These are phyloP conservation scores for Tephrocybe sp. DNA, from an alignment of 768 basidiomycete genomes.

Conservation along the genomic window DNA sequence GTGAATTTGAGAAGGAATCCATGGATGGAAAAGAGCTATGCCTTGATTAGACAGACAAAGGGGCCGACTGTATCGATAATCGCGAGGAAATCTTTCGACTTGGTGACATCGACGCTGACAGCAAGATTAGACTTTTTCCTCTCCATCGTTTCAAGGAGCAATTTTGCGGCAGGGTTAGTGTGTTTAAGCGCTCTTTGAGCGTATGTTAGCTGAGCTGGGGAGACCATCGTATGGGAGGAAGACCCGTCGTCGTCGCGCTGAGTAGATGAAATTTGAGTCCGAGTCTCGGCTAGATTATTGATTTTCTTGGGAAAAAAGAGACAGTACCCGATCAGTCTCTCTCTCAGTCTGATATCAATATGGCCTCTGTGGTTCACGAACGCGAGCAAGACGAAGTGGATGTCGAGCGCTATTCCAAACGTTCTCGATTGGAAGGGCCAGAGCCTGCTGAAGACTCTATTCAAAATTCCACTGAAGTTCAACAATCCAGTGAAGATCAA, in stretches of 20 bases:
- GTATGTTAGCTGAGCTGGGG: constrained; percentile 51
- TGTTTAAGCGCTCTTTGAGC: constrained; percentile 55
- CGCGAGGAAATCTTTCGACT: constrained; percentile 69
- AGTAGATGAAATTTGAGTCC: constrained; percentile 18
- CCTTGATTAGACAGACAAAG: constrained; percentile 93
- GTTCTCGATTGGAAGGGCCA: constrained; percentile 34
- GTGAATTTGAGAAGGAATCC: constrained; percentile 19
- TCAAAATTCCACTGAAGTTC: neutral
- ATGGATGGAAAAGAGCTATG: constrained; percentile 27
- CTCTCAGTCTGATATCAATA: constrained; percentile 13
- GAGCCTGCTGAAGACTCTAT: constrained; percentile 6
- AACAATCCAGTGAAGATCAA: constrained; percentile 18
- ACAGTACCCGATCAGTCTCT: constrained; percentile 6
- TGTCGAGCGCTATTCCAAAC: constrained; percentile 41
- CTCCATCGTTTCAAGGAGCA: constrained; percentile 78
- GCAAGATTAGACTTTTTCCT: constrained; percentile 90
- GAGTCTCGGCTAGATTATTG: constrained; percentile 16
- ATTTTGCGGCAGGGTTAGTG: constrained; percentile 72
- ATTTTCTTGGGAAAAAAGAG: constrained; percentile 7
- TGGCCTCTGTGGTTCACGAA: constrained; percentile 42
- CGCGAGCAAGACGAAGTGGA: constrained; percentile 50
- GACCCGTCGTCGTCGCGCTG: neutral
- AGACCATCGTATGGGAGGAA: constrained; percentile 22
- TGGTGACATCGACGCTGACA: constrained; percentile 93
- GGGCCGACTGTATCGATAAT: constrained; percentile 90